Evolutionary conservation across 2,329 filamentous ascomycete genomes (phyloP), one percentile per base, ranked within the genome.

Genomic region (Talaromyces albobiverticillius): DNA sequence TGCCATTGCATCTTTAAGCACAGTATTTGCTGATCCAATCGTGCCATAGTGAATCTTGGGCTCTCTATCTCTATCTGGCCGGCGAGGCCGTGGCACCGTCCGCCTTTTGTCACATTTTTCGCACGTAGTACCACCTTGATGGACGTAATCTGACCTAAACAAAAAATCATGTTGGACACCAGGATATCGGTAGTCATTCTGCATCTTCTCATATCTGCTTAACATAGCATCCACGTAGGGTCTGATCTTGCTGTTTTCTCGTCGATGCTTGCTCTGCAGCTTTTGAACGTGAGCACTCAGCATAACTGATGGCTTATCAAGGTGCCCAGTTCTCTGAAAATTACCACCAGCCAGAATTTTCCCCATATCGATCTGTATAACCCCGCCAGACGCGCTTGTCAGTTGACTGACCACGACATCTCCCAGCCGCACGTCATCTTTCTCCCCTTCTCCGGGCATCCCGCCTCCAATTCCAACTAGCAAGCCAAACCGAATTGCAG

Each of bases 41-140:
- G 48, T 20, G 9, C 60, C 60, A 47, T 61, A 61, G 46, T 61
- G 58, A 10, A 62, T 51, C 6, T 32, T 4, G 2, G 29, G 38
- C n/a, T n/a, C n/a, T n/a, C n/a, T n/a, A 29, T 4, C 25, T 29
- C 9, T 16, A 23, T 8, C 9, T 5, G 25, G 5, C 25, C 25
- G 25, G 25, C 5, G 25, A 5, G 4, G 25, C 4, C 25, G 25
- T 5, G 20, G 10, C 14, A 47, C 10, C n/a, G 6, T 14, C 23
- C n/a, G 32, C 18, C 5, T 18, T 23, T 11, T 13, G 25, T 34
- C 29, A 34, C 29, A 43, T 13, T 25, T 34, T 14, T 41, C 46
- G 38, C 48, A 32, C 23, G 5, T 22, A 16, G 3, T 9, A 6
- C 18, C 18, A 14, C 23, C 48, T 25, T 16, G 32, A 16, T 42